Conservation (phyloP, 164 flowering plant species). For the Warburgia ugandensis region DNA sequence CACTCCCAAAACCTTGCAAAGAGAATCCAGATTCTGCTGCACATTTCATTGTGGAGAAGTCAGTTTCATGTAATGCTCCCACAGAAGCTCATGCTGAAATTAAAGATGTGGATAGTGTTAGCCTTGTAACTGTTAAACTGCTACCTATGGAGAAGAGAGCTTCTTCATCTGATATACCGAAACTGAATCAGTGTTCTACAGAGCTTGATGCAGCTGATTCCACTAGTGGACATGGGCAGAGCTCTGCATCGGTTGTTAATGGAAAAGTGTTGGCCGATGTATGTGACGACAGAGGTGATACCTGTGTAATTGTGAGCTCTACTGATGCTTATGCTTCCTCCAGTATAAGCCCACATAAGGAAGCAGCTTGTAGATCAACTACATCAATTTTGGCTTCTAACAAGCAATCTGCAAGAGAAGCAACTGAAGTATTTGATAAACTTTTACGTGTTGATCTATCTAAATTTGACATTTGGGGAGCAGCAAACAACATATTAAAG, state of each 20-base stretch:
- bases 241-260: slow-evolving; percentile 1
- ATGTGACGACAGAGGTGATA: slow-evolving; percentile 8
- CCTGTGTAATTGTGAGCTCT: slow-evolving; percentile 9
- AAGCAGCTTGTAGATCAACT: slow-evolving; percentile 16
- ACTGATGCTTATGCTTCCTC: slow-evolving; percentile 1
- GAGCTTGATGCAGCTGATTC: slow-evolving; percentile 7
- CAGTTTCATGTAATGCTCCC: slow-evolving; percentile 9
- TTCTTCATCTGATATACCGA: slow-evolving; percentile 12
- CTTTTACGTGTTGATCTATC: slow-evolving; percentile 29
- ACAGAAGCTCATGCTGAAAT: slow-evolving; percentile 13
- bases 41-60: slow-evolving; percentile 15
- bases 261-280: slow-evolving; percentile 4
- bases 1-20: slow-evolving; percentile 15
- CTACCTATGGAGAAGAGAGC: slow-evolving; percentile 12
- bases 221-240: too few relatives aligned
- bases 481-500: slow-evolving; percentile 2
- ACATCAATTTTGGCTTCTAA: slow-evolving; percentile 41
- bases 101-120: slow-evolving; percentile 49
- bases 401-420: slow-evolving; percentile 43
- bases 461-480: slow-evolving; percentile 16
- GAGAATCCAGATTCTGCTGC: slow-evolving; percentile 20
- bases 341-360: slow-evolving; percentile 3
- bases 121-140: slow-evolving; percentile 62
- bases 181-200: slow-evolving; percentile 11
- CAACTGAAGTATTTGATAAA: slow-evolving; percentile 45